Evolutionary conservation across 768 basidiomycete genomes (phyloP), one percentile per base, ranked within the genome.

Genomic region (Boletus rubroflammeus): DNA sequence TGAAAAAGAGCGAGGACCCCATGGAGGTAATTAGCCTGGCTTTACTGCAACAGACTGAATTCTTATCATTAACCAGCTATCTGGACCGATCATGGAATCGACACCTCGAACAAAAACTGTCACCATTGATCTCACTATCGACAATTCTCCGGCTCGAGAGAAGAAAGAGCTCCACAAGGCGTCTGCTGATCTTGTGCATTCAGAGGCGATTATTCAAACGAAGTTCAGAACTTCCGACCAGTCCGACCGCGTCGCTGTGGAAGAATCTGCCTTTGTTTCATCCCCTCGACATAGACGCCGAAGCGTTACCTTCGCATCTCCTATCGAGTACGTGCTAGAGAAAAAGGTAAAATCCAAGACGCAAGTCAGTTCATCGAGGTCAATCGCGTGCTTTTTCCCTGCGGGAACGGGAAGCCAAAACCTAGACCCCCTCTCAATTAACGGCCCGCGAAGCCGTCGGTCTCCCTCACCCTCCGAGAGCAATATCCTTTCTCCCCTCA

Each of bases 61-160:
- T 48, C 17, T 54, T 8, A 61, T 39, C 38, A n/a, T 50, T 26
- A 50, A 46, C 29, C 35, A 70, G 64, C 31, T 44, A 28, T 56
- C 32, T 40, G 25, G 25, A 31, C 47, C 46, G 25, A 46, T 51
- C 15, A 17, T 40, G 49, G 48, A 57, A 40, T 57, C 58, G 28
- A 61, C 59, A 25, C 62, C 63, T 32, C 51, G 47, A 59, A 56
- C 51, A 21, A 58, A 73, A 40, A 55, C 57, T 21, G 59, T 69
- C 8, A 77, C 73, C 40, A 75, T 80, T 53, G 80, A 82, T 62
- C 69, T 81, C 51, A 80, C 76, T n/a, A 55, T 63, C 19, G 71
- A 74, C 40, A 53, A 52, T 4, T 56, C 67, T 26, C 71, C 70
- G 10, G 54, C 46, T 28, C 61, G 44, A 40, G 55, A 43, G 43